Evolutionary conservation across 805 yeast genomes (phyloP).

Genomic region (Komagataella kurtzmanii): DNA sequence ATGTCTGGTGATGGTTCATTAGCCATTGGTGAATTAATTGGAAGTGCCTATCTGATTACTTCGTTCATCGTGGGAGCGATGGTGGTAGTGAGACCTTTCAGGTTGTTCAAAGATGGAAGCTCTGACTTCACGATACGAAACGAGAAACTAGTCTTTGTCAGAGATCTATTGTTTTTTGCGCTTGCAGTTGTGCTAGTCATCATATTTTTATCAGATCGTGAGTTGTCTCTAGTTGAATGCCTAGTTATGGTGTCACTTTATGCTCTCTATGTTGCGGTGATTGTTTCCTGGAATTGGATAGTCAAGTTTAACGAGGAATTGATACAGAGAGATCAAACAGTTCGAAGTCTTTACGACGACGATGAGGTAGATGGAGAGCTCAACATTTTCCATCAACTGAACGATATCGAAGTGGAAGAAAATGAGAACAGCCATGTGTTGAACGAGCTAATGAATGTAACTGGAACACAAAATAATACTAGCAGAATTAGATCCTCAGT

Average conservation of each 20-base stretch:
- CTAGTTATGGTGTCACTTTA: slow-evolving; percentile 42
- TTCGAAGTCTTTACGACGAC: slow-evolving; percentile 16
- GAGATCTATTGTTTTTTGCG: slow-evolving; percentile 54
- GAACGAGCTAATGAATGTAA: neutral
- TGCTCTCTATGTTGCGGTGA: slow-evolving; percentile 41
- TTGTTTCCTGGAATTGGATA: slow-evolving; percentile 27
- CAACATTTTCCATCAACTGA: slow-evolving; percentile 4
- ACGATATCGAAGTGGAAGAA: neutral
- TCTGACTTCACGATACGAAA: slow-evolving; percentile 12
- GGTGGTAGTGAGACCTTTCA: slow-evolving; percentile 54
- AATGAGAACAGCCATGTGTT: neutral
- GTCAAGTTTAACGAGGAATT: neutral
- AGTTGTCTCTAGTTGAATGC: slow-evolving; percentile 41
- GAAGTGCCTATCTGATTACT: slow-evolving; percentile 76
- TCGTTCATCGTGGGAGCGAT: slow-evolving; percentile 73
- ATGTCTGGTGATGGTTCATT: slow-evolving; percentile 50
- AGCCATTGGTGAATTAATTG: slow-evolving; percentile 85
- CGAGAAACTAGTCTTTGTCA: slow-evolving; percentile 29
- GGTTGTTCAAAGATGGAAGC: slow-evolving; percentile 20
- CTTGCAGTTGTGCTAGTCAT: slow-evolving; percentile 35
- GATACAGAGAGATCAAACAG: slow-evolving; percentile 8
- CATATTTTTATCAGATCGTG: slow-evolving; percentile 34
- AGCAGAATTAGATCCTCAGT: slow-evolving; percentile 4
- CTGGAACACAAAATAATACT: neutral
- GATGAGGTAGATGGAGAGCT: slow-evolving; percentile 5